These are phyloP conservation scores for Lasiosphaeria miniovina DNA, from an alignment of 495 filamentous ascomycete genomes.

Conservation along the genomic window DNA sequence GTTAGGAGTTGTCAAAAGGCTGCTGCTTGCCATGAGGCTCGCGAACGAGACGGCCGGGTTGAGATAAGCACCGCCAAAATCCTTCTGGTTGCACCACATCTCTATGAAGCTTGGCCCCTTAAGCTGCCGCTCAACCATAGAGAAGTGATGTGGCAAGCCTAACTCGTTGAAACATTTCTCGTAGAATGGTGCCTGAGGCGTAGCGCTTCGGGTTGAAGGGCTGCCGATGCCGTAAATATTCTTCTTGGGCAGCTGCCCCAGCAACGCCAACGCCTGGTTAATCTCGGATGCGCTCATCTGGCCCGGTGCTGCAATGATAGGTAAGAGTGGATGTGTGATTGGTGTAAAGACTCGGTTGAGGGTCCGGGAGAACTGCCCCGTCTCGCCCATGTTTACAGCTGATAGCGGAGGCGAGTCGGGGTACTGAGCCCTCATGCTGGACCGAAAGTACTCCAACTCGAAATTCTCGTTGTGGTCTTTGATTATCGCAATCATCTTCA, in stretches of 20 bases:
- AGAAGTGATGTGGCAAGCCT: conserved; percentile 75
- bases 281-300: conserved; percentile 82
- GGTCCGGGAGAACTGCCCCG: conserved; percentile 74
- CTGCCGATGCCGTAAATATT: conserved; percentile 77
- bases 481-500: conserved; percentile 85
- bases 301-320: conserved; percentile 79
- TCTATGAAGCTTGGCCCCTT: conserved; percentile 58
- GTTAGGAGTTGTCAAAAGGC: conserved; percentile 42
- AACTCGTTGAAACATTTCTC: conserved; percentile 88
- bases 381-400: conserved; percentile 81
- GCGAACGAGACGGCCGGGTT: conserved; percentile 61
- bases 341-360: conserved; percentile 82
- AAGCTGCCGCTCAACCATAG: conserved; percentile 66
- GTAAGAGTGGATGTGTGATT: conserved; percentile 78
- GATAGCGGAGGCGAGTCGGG: conserved; percentile 66
- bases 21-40: conserved; percentile 35
- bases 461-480: conserved; percentile 77
- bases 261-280: conserved; percentile 70
- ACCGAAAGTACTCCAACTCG: conserved; percentile 83
- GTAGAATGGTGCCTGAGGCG: conserved; percentile 76
- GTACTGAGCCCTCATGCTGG: conserved; percentile 64
- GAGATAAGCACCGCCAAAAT: conserved; percentile 76
- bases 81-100: conserved; percentile 61
- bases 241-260: conserved; percentile 76
- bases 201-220: conserved; percentile 54